These are phyloP conservation scores for Teunomyces funiuensis DNA, from an alignment of 805 yeast species.

Conservation along the genomic window DNA sequence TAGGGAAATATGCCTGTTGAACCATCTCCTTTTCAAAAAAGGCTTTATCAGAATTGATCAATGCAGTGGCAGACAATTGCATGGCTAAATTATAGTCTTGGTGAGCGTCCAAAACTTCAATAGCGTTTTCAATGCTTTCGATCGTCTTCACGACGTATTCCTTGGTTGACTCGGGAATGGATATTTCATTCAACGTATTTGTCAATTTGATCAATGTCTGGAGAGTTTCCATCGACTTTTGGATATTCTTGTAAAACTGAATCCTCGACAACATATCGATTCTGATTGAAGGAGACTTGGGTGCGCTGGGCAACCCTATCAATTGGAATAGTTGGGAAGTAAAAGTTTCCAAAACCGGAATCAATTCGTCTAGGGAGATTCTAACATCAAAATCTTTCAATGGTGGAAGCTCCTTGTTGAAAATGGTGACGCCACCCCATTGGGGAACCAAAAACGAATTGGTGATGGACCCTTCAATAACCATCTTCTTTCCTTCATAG, in stretches of 20 bases:
- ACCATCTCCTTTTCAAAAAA: constrained; percentile 95
- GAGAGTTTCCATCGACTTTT: constrained; percentile 65
- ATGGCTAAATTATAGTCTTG: constrained; percentile 33
- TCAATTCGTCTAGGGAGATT: constrained; percentile 46
- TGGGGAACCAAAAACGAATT: constrained; percentile 79
- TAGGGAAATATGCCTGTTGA: constrained; percentile 91
- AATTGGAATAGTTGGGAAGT: constrained; percentile 72
- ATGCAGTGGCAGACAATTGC: constrained; percentile 52
- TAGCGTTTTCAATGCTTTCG: constrained; percentile 35
- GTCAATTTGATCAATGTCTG: constrained; percentile 71
- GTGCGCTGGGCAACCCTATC: constrained; percentile 62
- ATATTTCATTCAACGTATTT: constrained; percentile 68
- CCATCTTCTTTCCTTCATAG: constrained; percentile 45
- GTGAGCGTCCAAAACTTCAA: constrained; percentile 22
- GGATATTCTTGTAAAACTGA: constrained; percentile 57
- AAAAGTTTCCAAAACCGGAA: constrained; percentile 64
- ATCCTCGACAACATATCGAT: constrained; percentile 66
- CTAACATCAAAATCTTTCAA: constrained; percentile 15
- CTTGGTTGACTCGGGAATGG: constrained; percentile 75
- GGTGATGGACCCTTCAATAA: constrained; percentile 46
- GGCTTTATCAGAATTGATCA: constrained; percentile 65
- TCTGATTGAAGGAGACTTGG: constrained; percentile 60
- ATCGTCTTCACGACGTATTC: constrained; percentile 56
- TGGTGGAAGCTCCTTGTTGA: constrained; percentile 37
- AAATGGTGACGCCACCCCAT: constrained; percentile 78